Evolutionary conservation across 1,284 basidiomycete species (phyloP).

Genomic region (Cutaneotrichosporon spelunceum): DNA sequence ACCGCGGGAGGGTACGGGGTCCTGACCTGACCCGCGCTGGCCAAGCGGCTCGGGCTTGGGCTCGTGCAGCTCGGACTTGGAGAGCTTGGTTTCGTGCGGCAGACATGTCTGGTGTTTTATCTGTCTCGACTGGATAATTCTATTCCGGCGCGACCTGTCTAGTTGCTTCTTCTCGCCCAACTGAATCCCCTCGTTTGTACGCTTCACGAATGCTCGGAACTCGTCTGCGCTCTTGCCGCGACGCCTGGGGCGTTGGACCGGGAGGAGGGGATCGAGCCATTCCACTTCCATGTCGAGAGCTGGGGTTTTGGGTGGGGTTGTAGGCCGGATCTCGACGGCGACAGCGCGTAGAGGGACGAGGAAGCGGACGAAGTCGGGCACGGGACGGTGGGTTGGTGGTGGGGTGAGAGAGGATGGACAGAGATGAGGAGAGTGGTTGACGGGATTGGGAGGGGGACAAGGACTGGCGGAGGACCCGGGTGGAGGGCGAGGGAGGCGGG

Average conservation of each 20-base stretch:
- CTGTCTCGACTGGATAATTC: too few relatives aligned
- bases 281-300: background rate
- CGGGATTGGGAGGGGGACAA: background rate
- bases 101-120: too few relatives aligned
- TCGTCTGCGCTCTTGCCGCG: background rate
- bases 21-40: too few relatives aligned
- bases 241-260: background rate
- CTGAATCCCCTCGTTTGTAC: background rate
- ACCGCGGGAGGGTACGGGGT: too few relatives aligned
- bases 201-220: background rate
- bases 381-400: background rate
- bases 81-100: too few relatives aligned
- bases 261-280: background rate
- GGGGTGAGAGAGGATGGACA: background rate
- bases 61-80: too few relatives aligned
- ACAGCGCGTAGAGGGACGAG: background rate
- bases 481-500: background rate
- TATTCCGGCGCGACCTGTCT: too few relatives aligned
- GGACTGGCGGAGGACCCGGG: background rate
- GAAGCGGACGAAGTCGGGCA: background rate
- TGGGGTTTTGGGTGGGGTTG: background rate
- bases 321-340: background rate
- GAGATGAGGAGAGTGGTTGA: background rate
- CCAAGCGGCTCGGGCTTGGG: too few relatives aligned
- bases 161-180: too few relatives aligned